Percentiles rank a stretch among this genome's conserved stretches.
Evolutionary conservation across 164 flowering plant genomes (phyloP).

Genomic region (Macadamia integrifolia): DNA sequence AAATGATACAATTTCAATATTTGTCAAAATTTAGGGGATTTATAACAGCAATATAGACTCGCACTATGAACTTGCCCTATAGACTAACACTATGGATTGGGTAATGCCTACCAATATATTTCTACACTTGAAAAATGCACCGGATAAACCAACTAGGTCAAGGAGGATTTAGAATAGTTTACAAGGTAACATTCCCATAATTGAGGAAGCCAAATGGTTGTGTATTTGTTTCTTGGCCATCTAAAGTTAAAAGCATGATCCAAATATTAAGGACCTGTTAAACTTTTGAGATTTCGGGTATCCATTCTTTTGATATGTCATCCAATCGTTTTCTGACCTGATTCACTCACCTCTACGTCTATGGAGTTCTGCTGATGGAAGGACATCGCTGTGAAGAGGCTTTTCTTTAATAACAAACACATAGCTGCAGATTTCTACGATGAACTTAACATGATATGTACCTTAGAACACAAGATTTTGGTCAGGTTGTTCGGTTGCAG

Average conservation of each 20-base stretch:
- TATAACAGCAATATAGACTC: no score
- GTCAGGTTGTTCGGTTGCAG: constrained; percentile 58
- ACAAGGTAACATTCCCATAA: constrained; percentile 31
- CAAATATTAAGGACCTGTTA: background rate
- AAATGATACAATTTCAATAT: no score
- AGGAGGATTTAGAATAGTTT: constrained; percentile 63
- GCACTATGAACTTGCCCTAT: no score
- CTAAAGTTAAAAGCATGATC: no score
- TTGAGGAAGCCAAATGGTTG: no score
- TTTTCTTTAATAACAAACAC: constrained; percentile 29
- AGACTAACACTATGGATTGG: no score
- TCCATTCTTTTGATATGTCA: constrained; percentile 31
- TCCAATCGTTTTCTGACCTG: constrained; percentile 15
- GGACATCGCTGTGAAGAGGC: constrained; percentile 61
- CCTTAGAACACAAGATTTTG: constrained; percentile 51
- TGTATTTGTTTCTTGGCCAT: no score
- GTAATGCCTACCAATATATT: no score
- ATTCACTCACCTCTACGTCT: background rate
- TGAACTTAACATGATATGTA: constrained; percentile 53
- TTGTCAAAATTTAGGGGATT: no score
- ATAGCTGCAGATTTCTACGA: constrained; percentile 36
- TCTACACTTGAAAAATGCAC: constrained; percentile 54
- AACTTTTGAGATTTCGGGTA: constrained; percentile 18
- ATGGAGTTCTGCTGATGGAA: constrained; percentile 64
- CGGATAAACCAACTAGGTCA: constrained; percentile 39